Evolutionary conservation across 345 rosid species (phyloP).

Genomic region (Orychophragmus violaceus): DNA sequence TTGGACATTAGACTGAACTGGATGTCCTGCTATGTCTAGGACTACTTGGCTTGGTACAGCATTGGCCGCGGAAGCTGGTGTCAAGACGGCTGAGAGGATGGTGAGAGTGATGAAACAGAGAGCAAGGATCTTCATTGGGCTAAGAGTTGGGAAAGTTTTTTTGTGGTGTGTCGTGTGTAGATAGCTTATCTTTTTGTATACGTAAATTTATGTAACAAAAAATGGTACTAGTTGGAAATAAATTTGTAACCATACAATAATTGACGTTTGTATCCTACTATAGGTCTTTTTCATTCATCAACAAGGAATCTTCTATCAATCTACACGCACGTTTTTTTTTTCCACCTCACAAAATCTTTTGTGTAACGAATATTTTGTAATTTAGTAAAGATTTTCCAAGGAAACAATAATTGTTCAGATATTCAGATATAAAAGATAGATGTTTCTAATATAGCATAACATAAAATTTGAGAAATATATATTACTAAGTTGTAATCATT

Average conservation of each 20-base stretch:
- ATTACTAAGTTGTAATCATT: no score
- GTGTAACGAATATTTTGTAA: background rate
- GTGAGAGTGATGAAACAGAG: conserved; percentile 14
- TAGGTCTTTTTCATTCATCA: no score
- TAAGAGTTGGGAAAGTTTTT: conserved; percentile 10
- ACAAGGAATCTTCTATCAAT: no score
- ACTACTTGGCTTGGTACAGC: conserved; percentile 4
- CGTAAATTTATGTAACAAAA: background rate
- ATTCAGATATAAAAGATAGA: no score
- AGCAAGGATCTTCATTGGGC: conserved; percentile 5
- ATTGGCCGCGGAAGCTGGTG: background rate
- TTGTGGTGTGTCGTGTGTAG: conserved; percentile 8
- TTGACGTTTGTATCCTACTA: background rate
- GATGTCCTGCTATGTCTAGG: conserved; percentile 6
- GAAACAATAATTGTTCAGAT: background rate
- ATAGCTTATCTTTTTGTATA: conserved; percentile 1
- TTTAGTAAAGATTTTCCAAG: background rate
- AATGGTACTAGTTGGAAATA: background rate
- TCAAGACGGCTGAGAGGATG: conserved; percentile 6
- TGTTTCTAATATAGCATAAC: no score
- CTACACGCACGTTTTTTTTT: background rate
- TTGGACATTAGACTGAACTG: conserved; percentile 11
- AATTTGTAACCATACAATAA: background rate
- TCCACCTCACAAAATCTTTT: background rate
- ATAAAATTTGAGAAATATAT: no score